Evolutionary conservation across 768 basidiomycete genomes (phyloP), one percentile per base, ranked within the genome.

Genomic region (Suillus paluster): DNA sequence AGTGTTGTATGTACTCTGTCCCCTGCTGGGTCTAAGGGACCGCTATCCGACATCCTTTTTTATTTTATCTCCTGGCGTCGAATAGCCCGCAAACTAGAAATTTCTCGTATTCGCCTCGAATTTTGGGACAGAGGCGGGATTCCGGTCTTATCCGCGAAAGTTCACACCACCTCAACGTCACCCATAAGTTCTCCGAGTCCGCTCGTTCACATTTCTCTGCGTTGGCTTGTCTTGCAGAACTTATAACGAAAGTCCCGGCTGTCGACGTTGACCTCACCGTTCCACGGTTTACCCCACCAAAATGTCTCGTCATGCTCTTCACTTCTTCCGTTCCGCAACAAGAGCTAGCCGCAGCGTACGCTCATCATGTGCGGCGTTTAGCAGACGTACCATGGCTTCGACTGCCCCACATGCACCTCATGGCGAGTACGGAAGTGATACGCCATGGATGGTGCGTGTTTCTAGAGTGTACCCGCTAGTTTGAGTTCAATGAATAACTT

Each of bases 391-490:
- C 64, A 67, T 70, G 67, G 72, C 69, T 34, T 72, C 74, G 11
- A 8, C 36, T 17, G 66, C 59, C 57, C 65, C 68, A 41, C 66
- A 71, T 66, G 55, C 64, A 33, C 12, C 61, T 49, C 73, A 72
- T 42, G 56, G 58, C 11, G 59, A 63, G 23, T 14, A 64, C 21
- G 53, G 67, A 4, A 69, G 52, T 39, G 74, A 75, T 54, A 68
- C 41, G 15, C 64, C 66, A 14, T 75, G 74, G 74, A 75, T 75
- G 15, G 74, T 75, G 38, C 38, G 75, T 68, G 30, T 17, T 42
- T 6, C 8, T 59, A 7, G 6, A 8, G 23, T n/a, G 50, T 44
- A 10, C 33, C 38, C 8, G 1, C 21, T 33, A 23, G 12, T 25
- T 27, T 21, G 57, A 60, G 38, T 21, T 27, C 10, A 27, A 60